Evolutionary conservation across 495 filamentous ascomycete genomes (phyloP).

Genomic region (Pyrenula massariospora): DNA sequence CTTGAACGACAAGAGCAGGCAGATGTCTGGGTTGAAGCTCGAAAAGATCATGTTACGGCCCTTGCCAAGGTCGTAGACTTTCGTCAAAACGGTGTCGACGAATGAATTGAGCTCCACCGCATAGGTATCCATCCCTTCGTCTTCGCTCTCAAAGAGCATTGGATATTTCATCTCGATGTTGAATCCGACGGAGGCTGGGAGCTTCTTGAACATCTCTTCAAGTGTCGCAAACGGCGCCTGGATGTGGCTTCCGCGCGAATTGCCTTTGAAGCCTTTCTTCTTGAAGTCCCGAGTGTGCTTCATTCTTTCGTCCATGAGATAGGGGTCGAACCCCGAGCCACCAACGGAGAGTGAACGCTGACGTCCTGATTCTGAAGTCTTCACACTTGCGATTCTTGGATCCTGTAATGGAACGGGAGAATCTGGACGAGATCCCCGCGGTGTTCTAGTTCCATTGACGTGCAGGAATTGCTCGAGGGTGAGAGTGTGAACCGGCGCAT

Average conservation of each 20-base stretch:
- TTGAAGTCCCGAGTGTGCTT: conserved; percentile 95
- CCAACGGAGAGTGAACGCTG: conserved; percentile 47
- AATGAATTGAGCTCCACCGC: conserved; percentile 95
- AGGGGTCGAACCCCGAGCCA: conserved; percentile 30
- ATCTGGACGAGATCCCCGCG: conserved; percentile 25
- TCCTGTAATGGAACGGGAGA: conserved; percentile 26
- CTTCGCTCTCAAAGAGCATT: conserved; percentile 87
- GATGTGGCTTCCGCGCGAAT: conserved; percentile 85
- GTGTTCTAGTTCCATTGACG: conserved; percentile 49
- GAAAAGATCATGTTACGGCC: conserved; percentile 86
- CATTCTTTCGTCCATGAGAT: conserved; percentile 80
- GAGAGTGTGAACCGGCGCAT: conserved; percentile 90
- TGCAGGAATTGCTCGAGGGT: conserved; percentile 90
- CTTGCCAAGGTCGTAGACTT: conserved; percentile 66
- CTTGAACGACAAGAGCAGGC: conserved; percentile 87
- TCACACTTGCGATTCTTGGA: conserved; percentile 6
- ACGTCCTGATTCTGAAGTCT: conserved; percentile 14
- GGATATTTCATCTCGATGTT: conserved; percentile 99
- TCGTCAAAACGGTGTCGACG: conserved; percentile 81
- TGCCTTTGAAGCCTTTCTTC: conserved; percentile 87
- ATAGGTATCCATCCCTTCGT: conserved; percentile 95
- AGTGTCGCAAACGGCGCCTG: conserved; percentile 91
- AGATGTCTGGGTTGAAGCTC: conserved; percentile 94
- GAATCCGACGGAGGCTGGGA: conserved; percentile 76
- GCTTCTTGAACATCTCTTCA: conserved; percentile 78